Base-by-base conservation (phyloP, 148 eudicot genomes). In the Fagopyrum homotropicum region DNA sequence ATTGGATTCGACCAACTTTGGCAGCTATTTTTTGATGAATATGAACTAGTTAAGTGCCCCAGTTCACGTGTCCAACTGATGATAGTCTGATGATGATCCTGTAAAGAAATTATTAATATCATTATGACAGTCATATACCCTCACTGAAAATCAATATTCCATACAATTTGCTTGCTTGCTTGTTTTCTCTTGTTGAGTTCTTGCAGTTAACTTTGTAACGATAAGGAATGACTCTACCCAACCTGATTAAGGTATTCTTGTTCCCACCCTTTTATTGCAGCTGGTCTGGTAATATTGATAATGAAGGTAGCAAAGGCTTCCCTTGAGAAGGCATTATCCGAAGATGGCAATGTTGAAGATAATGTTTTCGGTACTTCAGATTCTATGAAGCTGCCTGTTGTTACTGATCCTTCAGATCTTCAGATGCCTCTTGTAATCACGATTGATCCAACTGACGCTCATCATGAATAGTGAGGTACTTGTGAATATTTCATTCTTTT, bases 251-350 rank as follows among this genome's bases (percentile, higher is more conserved):
- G 45, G 7, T 30, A 14, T 63, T 12, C n/a, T 63, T 63, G 29
- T 57, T 7, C 12, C 9, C 29, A 44, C 14, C n/a, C 69, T 40
- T 40, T 66, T 66, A 19, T 12, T 75, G 71, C 92, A 93, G 98
- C 81, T 85, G 68, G 83, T 60, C 66, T 93, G 48, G 81, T 90
- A 63, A 50, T 85, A 78, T 82, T 82, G 56, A 87, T 93, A 45
- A 90, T 82, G 15, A 89, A 80, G 86, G 89, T 93, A 45, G 93
- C 97, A 26, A 92, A 87, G 82, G 86, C 89, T 73, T 91, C 97
- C 61, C 80, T 92, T 74, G 97, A 90, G 54, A 90, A 87, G 84
- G 95, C 95, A 72, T 75, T 92, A 73, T 89, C 90, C 49, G 95
- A 90, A 83, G 84, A 84, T 78, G 85, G 44, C 48, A 87, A 89